Percentiles rank a stretch among this genome's conserved stretches.
phyloP scores from a whole-genome alignment of 768 basidiomycete genomes.

The Tricholoma sp. region DNA sequence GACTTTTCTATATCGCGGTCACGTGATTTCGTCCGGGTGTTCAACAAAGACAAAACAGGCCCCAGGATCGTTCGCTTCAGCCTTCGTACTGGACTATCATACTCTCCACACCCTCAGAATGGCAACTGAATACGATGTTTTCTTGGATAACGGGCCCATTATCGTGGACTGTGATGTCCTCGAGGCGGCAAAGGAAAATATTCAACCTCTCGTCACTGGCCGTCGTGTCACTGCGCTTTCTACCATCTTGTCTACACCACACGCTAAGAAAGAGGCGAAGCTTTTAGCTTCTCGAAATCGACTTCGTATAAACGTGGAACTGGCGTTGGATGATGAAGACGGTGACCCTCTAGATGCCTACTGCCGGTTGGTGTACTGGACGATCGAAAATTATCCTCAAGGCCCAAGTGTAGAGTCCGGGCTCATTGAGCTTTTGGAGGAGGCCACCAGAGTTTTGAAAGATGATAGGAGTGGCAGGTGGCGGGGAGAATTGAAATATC shows the following conservation, averaged over 20 bases:
- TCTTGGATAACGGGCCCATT: slow-evolving; percentile 33
- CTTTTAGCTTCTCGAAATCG: slow-evolving; percentile 60
- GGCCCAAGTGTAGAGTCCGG: slow-evolving; percentile 87
- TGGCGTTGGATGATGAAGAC: slow-evolving; percentile 77
- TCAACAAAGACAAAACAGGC: too few species aligned
- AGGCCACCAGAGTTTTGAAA: slow-evolving; percentile 82
- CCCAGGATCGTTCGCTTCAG: too few species aligned
- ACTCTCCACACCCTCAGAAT: slow-evolving; percentile 5
- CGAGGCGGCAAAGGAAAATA: slow-evolving; percentile 83
- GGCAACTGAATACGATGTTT: slow-evolving; percentile 34
- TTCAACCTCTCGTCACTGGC: slow-evolving; percentile 77
- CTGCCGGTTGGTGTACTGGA: slow-evolving; percentile 84
- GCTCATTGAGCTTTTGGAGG: slow-evolving; percentile 88
- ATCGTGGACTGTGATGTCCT: slow-evolving; percentile 80
- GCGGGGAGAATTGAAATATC: slow-evolving; percentile 76
- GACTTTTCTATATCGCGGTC: neutral
- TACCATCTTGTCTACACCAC: slow-evolving; percentile 68
- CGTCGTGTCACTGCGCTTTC: slow-evolving; percentile 75
- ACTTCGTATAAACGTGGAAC: slow-evolving; percentile 65
- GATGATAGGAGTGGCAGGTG: slow-evolving; percentile 70
- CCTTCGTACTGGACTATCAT: neutral
- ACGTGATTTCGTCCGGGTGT: neutral
- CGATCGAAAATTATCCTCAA: slow-evolving; percentile 90
- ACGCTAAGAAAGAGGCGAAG: slow-evolving; percentile 67
- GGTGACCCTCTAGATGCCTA: slow-evolving; percentile 86